Conservation (phyloP, 2,329 filamentous ascomycete species). For the Paraconiothyrium sp. region DNA sequence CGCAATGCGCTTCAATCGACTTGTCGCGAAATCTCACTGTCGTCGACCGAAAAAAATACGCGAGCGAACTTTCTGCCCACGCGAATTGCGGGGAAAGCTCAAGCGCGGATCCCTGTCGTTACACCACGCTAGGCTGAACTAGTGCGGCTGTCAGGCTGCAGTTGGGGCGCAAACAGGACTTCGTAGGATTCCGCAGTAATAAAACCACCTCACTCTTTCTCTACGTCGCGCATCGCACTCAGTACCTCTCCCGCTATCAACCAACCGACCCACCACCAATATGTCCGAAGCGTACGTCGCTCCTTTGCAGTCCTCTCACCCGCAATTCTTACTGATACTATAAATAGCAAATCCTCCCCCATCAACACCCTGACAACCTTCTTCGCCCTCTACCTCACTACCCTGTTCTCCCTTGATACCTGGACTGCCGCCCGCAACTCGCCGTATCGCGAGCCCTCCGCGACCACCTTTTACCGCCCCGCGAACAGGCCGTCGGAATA, state of each 20-base stretch:
- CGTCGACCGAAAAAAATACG: background rate
- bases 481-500: slow-evolving; percentile 36
- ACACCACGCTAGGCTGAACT: background rate
- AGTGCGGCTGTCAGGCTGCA: background rate
- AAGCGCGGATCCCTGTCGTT: background rate
- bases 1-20: too few species aligned
- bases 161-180: background rate
- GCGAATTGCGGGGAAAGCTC: background rate
- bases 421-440: slow-evolving; percentile 47
- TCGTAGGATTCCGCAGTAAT: background rate
- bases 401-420: slow-evolving; percentile 50
- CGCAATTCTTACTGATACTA: background rate
- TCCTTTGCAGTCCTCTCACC: background rate
- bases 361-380: slow-evolving; percentile 41
- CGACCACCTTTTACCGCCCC: slow-evolving; percentile 34
- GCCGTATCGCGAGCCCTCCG: slow-evolving; percentile 38
- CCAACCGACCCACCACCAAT: background rate
- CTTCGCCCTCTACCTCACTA: slow-evolving; percentile 51
- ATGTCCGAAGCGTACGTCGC: slow-evolving; percentile 8
- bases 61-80: slow-evolving; percentile 1
- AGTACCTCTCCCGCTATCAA: background rate
- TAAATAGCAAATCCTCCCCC: slow-evolving; percentile 10
- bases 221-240: too few species aligned
- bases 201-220: background rate
- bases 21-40: background rate